Base-by-base conservation (phyloP, 2,329 filamentous ascomycete genomes). In the Phialophora tarda region DNA sequence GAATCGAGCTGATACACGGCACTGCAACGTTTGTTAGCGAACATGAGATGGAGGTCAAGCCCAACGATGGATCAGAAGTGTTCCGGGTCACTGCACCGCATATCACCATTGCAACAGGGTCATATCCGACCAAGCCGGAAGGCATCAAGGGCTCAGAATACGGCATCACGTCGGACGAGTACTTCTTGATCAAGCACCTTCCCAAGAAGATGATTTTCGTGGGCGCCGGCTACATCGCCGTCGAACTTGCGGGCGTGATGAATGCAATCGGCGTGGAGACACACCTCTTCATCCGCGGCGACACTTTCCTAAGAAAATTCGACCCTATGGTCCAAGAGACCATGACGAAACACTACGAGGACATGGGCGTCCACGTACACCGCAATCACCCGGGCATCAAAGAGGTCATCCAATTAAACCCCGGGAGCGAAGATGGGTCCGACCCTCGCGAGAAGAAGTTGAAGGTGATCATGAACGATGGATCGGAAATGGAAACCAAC, bases 321-420 rank as follows among this genome's bases (percentile, higher is more conserved):
- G 82, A 84, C 73, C 81, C 82, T 0, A 84, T 84, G 81, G 74
- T 84, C 59, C 82, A 83, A 71, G 75, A 82, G 59, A 84, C 82
- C 12, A 79, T 84, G 78, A 84, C 82, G 12, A 78, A 80, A 63
- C 78, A 81, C 48, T 85, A 85, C 68, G 82, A 83, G 70, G 79
- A 80, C 44, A 73, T 77, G 3, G 83, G 83, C 12, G 76, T 85
- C 26, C 77, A 80, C 41, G 74, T 85, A 21, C 82, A 84, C 75
- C 81, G 77, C 56, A 75, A 79, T 14, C 81, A 82, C 74, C 69
- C 77, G 14, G 79, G 78, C 2, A 81, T 84, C 74, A 80, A 82
- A 72, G 80, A 83, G 70, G 74, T 84, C 6, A 77, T 82, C 66
- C 77, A 81, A 54, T 67, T 83, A 48, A 64, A 73, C 23, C 44